Percentiles rank a stretch among this genome's conserved stretches.
phyloP scores from a whole-genome alignment of 2,329 filamentous ascomycete species.

The Purpureocillium lavendulum region DNA sequence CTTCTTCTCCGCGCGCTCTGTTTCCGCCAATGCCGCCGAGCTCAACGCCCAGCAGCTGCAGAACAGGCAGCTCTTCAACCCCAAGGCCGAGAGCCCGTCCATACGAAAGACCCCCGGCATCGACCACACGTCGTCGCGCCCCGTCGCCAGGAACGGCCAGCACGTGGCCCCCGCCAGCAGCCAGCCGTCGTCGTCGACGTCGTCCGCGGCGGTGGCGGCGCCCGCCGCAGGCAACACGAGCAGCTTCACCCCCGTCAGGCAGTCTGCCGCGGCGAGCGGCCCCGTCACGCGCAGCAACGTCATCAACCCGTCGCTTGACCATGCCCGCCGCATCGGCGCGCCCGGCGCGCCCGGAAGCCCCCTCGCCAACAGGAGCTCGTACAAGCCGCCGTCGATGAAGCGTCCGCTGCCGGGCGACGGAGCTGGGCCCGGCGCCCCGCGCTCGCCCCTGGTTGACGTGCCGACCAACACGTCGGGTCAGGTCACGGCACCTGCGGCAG shows the following conservation, averaged over 20 bases:
- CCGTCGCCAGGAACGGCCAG: slow-evolving; percentile 51
- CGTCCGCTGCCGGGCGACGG: slow-evolving; percentile 29
- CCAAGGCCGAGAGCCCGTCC: slow-evolving; percentile 69
- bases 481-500: slow-evolving; percentile 11
- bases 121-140: slow-evolving; percentile 70
- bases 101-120: slow-evolving; percentile 84
- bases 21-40: slow-evolving; percentile 15
- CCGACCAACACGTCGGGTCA: slow-evolving; percentile 31
- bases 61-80: slow-evolving; percentile 55
- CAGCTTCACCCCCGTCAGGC: slow-evolving; percentile 22
- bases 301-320: slow-evolving; percentile 45
- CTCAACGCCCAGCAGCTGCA: neutral
- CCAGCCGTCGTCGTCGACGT: slow-evolving; percentile 12
- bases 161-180: slow-evolving; percentile 37
- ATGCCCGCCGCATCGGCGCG: slow-evolving; percentile 49
- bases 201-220: slow-evolving; percentile 8
- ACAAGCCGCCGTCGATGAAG: slow-evolving; percentile 52
- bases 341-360: slow-evolving; percentile 47
- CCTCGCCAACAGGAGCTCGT: slow-evolving; percentile 48
- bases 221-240: slow-evolving; percentile 13
- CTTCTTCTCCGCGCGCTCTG: slow-evolving; percentile 65
- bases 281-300: slow-evolving; percentile 28
- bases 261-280: slow-evolving; percentile 15
- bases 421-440: slow-evolving; percentile 13
- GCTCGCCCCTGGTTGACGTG: slow-evolving; percentile 42